These are phyloP conservation scores for Dryas drummondii DNA, from an alignment of 306 rosid species.

Conservation along the genomic window DNA sequence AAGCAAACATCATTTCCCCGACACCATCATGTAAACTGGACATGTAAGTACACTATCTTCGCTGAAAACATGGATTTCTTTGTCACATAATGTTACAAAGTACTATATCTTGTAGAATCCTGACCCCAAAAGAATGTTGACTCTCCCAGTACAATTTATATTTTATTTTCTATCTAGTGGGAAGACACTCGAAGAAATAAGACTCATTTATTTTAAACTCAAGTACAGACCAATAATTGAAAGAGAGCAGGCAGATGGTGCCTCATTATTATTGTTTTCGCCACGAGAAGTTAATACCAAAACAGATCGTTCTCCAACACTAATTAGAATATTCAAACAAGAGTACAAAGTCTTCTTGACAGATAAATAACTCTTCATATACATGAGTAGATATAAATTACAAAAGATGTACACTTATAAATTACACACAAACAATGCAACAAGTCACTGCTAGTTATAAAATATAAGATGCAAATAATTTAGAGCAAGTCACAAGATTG, in stretches of 20 bases:
- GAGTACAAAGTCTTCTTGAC: constrained; percentile 8
- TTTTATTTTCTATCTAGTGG: not conserved
- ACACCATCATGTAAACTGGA: constrained; percentile 15
- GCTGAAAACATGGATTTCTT: constrained; percentile 7
- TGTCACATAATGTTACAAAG: not conserved
- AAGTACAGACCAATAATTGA: not conserved
- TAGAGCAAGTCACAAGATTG: constrained; percentile 26
- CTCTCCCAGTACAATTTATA: not conserved
- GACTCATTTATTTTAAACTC: not conserved
- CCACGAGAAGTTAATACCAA: not conserved
- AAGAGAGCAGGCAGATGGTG: not conserved
- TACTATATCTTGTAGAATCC: constrained; percentile 9
- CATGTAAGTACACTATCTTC: constrained; percentile 3
- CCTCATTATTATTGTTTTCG: not conserved
- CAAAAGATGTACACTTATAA: constrained; percentile 54
- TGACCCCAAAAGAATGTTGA: not conserved
- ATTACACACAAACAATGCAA: constrained; percentile 55
- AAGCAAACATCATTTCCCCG: constrained; percentile 13
- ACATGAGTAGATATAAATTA: constrained; percentile 47
- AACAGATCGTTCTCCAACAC: not conserved
- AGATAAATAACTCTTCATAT: constrained; percentile 22
- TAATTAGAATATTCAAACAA: constrained; percentile 9
- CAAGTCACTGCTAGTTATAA: constrained; percentile 48
- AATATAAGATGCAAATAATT: constrained; percentile 37
- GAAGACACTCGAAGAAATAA: not conserved